Conservation (phyloP, 306 rosid species). For the Potentilla sterilis region DNA sequence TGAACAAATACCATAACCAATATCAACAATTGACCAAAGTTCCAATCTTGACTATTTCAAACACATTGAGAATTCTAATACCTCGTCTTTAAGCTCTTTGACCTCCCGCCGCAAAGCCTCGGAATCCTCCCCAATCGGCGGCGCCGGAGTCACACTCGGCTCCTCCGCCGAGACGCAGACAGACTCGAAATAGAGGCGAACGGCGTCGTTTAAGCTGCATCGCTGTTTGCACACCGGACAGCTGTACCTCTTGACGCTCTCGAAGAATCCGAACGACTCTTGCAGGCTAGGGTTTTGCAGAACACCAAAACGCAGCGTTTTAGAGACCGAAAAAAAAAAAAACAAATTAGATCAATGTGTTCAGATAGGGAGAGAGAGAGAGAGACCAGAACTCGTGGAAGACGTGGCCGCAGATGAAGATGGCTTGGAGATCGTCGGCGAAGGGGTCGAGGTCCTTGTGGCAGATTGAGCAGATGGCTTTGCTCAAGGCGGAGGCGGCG, state of each 20-base stretch:
- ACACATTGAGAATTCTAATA: conserved; percentile 23
- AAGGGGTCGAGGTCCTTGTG: conserved; percentile 79
- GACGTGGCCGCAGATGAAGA: conserved; percentile 86
- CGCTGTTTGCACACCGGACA: conserved; percentile 90
- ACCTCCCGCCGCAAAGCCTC: conserved; percentile 55
- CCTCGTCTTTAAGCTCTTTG: conserved; percentile 56
- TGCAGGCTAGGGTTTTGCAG: conserved; percentile 53
- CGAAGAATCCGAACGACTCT: conserved; percentile 87
- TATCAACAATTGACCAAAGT: not conserved
- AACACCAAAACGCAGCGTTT: conserved; percentile 8
- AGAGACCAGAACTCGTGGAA: conserved; percentile 89
- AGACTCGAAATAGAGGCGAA: conserved; percentile 79
- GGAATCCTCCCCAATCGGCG: conserved; percentile 37
- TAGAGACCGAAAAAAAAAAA: not conserved
- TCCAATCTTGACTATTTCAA: not conserved
- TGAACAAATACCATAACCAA: not conserved
- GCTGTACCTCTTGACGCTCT: conserved; percentile 56
- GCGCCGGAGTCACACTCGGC: conserved; percentile 20
- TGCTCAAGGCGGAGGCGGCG: conserved; percentile 34
- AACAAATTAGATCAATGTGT: not conserved
- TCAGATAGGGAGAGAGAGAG: conserved; percentile 11
- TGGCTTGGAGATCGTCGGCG: conserved; percentile 72
- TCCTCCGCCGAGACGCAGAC: conserved; percentile 17
- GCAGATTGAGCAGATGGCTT: conserved; percentile 84
- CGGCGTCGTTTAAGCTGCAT: conserved; percentile 54